A percentile compares a stretch with the other conserved stretches of the same genome.
Conservation (phyloP, 1,284 basidiomycete genomes). For the Apiotrichum gracile region DNA sequence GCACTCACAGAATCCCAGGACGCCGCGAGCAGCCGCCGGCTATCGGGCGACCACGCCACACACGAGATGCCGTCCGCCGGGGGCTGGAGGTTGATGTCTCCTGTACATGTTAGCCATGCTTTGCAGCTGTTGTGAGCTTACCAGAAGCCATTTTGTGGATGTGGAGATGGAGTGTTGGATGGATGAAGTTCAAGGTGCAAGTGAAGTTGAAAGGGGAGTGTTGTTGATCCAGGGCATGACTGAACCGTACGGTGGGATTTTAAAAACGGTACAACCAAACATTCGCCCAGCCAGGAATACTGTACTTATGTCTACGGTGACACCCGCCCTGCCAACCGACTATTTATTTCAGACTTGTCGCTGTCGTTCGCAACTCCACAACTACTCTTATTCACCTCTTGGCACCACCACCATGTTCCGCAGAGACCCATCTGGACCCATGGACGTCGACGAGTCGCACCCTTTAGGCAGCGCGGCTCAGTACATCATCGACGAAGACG, state of each 20-base stretch:
- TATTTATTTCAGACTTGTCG: background rate
- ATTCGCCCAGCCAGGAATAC: too few relatives aligned
- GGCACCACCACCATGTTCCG: slow-evolving; percentile 6
- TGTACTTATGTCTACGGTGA: too few relatives aligned
- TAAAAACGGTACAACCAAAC: too few relatives aligned
- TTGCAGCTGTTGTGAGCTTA: background rate
- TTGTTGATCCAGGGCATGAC: background rate
- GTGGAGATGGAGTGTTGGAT: background rate
- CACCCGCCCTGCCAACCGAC: too few relatives aligned
- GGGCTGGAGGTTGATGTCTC: slow-evolving; percentile 50
- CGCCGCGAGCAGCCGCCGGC: slow-evolving; percentile 68
- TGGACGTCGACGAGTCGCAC: slow-evolving; percentile 36
- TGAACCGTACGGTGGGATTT: too few relatives aligned
- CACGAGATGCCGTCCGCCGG: slow-evolving; percentile 79
- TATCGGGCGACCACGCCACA: slow-evolving; percentile 74
- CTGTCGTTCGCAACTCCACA: background rate
- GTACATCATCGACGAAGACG: slow-evolving; percentile 32
- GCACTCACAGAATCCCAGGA: slow-evolving; percentile 78
- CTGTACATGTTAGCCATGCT: slow-evolving; percentile 6
- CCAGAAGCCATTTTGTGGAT: background rate
- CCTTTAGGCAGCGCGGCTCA: slow-evolving; percentile 25
- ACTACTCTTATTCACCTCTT: background rate
- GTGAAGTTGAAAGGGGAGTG: background rate
- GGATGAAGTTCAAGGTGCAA: background rate
- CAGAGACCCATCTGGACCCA: slow-evolving; percentile 34